Evolutionary conservation across 1,284 basidiomycete genomes (phyloP).

Genomic region (Schizophyllum amplum): DNA sequence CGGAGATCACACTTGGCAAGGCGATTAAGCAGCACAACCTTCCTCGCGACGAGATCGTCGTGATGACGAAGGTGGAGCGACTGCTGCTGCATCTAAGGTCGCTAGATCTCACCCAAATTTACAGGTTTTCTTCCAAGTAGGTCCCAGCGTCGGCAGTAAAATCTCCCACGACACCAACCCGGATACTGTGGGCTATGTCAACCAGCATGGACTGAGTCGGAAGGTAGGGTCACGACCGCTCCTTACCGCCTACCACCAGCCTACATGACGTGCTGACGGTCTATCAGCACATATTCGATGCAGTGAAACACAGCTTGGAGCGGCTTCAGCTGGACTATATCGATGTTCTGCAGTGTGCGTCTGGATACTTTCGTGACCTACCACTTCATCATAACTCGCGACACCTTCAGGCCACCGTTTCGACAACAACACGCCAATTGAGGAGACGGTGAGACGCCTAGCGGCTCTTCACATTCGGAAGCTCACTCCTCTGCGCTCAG

Average conservation of each 20-base stretch:
- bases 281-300: conserved; percentile 45
- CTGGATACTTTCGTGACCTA: background rate
- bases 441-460: conserved; percentile 33
- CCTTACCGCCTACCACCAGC: too few relatives aligned
- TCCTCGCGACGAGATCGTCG: conserved; percentile 38
- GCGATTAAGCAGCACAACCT: too few relatives aligned
- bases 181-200: conserved; percentile 26
- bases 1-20: too few relatives aligned
- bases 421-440: conserved; percentile 40
- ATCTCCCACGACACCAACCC: too few relatives aligned
- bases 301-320: conserved; percentile 38
- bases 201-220: too few relatives aligned
- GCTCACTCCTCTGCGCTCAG: background rate
- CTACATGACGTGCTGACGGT: too few relatives aligned
- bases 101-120: too few relatives aligned
- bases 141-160: too few relatives aligned
- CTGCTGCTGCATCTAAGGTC: too few relatives aligned
- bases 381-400: background rate
- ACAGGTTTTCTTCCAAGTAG: conserved; percentile 29
- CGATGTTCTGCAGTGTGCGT: conserved; percentile 35
- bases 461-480: too few relatives aligned
- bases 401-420: conserved; percentile 37
- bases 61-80: conserved; percentile 43
- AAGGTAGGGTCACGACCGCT: too few relatives aligned
- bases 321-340: conserved; percentile 44